Conservation (phyloP, 257 asterid genomes). For the Nicotiana attenuata region DNA sequence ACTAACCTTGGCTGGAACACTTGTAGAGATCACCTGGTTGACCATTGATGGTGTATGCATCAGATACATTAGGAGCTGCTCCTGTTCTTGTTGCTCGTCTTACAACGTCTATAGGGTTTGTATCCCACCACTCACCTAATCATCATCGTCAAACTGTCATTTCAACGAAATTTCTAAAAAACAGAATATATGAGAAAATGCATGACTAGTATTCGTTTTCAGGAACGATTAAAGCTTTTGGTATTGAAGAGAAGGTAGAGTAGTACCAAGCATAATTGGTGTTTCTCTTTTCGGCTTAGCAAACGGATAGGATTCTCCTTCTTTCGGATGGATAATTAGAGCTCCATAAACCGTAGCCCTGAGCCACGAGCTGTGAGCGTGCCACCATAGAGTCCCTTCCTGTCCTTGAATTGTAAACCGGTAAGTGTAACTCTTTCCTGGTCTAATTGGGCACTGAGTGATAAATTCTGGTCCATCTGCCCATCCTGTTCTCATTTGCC, state of each 20-base stretch:
- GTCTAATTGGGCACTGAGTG: constrained; percentile 84
- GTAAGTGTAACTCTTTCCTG: constrained; percentile 73
- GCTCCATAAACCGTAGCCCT: constrained; percentile 92
- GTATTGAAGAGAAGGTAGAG: neutral
- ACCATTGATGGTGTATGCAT: constrained; percentile 85
- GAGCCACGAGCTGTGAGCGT: constrained; percentile 95
- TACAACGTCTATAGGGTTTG: constrained; percentile 70
- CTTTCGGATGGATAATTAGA: constrained; percentile 55
- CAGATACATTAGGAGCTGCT: constrained; percentile 66
- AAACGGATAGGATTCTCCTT: constrained; percentile 66
- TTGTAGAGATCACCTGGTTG: constrained; percentile 91
- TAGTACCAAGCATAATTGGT: constrained; percentile 65
- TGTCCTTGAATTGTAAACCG: constrained; percentile 74
- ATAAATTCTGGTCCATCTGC: constrained; percentile 87
- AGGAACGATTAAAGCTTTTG: neutral
- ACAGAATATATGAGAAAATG: neutral
- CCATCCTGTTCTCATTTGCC: constrained; percentile 79
- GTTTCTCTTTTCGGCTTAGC: constrained; percentile 65
- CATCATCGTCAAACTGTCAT: constrained; percentile 6
- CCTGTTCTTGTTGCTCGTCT: constrained; percentile 73
- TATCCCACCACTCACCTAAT: constrained; percentile 96
- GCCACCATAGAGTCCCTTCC: constrained; percentile 97
- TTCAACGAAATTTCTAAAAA: neutral
- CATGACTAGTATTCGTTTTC: neutral
- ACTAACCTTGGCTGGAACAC: constrained; percentile 62